A percentile compares a stretch with the other conserved stretches of the same genome.
These are phyloP conservation scores for Kurtzmaniella quercitrusa DNA, from an alignment of 1,139 yeast species.

Conservation along the genomic window DNA sequence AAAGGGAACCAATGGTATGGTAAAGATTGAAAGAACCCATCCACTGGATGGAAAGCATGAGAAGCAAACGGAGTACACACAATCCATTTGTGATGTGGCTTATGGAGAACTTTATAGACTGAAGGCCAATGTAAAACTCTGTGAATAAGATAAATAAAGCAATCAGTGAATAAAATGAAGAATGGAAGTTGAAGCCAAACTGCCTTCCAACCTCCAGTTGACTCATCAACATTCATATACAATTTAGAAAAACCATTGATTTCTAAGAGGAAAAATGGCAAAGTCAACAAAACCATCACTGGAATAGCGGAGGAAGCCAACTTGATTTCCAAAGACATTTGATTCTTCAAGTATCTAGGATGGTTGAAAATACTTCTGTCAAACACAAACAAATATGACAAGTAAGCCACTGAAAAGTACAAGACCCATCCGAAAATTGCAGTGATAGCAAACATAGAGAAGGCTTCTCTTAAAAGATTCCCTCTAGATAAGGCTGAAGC, in stretches of 20 bases:
- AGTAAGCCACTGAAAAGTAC: slow-evolving; percentile 70
- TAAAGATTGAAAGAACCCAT: slow-evolving; percentile 87
- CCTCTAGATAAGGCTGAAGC: slow-evolving; percentile 67
- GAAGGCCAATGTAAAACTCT: slow-evolving; percentile 90
- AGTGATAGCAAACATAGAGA: slow-evolving; percentile 68
- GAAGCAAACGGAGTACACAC: slow-evolving; percentile 98
- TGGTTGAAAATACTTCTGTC: slow-evolving; percentile 90
- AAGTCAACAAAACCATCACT: slow-evolving; percentile 76
- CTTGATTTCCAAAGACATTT: slow-evolving; percentile 74
- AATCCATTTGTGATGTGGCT: slow-evolving; percentile 99
- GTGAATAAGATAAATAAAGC: slow-evolving; percentile 86
- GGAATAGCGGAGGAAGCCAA: slow-evolving; percentile 84
- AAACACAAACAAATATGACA: slow-evolving; percentile 73
- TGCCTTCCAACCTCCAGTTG: slow-evolving; percentile 68
- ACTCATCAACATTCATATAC: slow-evolving; percentile 60
- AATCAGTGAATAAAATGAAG: slow-evolving; percentile 88
- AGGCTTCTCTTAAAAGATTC: slow-evolving; percentile 63
- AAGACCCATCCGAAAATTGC: slow-evolving; percentile 81
- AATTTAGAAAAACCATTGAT: slow-evolving; percentile 77
- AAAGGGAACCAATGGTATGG: slow-evolving; percentile 93
- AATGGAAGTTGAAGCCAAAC: slow-evolving; percentile 63
- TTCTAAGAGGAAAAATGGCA: slow-evolving; percentile 86
- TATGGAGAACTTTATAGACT: slow-evolving; percentile 81
- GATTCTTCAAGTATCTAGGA: slow-evolving; percentile 93
- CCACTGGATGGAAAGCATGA: slow-evolving; percentile 98